Conservation (phyloP, 78 protist genomes). For the Ministeria vibrans region DNA sequence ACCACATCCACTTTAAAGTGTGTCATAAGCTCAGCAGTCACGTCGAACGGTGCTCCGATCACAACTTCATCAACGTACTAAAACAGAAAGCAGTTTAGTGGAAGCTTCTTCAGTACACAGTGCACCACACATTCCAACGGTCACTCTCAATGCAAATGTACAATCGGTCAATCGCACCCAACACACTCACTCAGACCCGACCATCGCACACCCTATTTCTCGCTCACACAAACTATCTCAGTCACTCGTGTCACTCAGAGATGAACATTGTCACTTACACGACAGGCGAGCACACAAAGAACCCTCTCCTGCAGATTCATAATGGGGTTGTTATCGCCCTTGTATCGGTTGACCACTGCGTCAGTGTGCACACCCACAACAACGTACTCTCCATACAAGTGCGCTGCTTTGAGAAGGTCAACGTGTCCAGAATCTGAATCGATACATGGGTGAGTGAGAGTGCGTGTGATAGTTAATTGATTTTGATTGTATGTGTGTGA, state of each 20-base stretch:
- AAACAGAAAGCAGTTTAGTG: neutral
- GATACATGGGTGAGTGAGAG: neutral
- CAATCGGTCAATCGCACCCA: neutral
- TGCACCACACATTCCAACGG: neutral
- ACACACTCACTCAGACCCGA: neutral
- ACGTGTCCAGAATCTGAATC: neutral
- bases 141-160: neutral
- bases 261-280: neutral
- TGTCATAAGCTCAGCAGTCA: constrained; percentile 7
- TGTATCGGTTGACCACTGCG: constrained; percentile 34
- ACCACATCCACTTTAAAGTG: constrained; percentile 15
- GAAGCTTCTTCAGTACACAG: neutral
- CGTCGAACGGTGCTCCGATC: constrained; percentile 6
- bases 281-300: constrained; percentile 77
- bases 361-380: neutral
- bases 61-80: constrained; percentile 1
- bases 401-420: neutral
- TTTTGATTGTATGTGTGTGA: neutral
- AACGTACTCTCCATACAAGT: neutral
- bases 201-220: neutral
- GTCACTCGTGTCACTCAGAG: neutral
- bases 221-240: neutral
- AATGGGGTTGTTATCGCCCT: constrained; percentile 84
- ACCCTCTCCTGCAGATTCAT: constrained; percentile 88
- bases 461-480: neutral